Percentiles rank a stretch among this genome's conserved stretches.
phyloP scores from a whole-genome alignment of 1,284 basidiomycete species.

The Vanrija pseudolonga region DNA sequence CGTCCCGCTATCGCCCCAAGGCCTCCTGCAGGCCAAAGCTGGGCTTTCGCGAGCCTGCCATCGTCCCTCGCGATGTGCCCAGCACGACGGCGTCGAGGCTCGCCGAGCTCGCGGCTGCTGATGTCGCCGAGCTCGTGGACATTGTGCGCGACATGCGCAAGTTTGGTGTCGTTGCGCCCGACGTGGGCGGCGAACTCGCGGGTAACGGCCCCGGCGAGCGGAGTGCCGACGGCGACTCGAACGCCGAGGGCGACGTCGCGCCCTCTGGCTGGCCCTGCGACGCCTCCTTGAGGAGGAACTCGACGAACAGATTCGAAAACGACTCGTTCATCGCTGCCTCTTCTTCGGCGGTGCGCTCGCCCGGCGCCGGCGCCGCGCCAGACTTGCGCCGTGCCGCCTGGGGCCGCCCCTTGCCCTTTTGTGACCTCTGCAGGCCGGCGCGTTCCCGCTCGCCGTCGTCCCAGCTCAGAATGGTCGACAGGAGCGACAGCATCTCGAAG shows the following conservation, averaged over 20 bases:
- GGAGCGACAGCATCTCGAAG: constrained; percentile 90
- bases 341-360: constrained; percentile 38
- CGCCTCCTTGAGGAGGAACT: constrained; percentile 88
- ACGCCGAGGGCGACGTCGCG: not conserved
- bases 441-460: constrained; percentile 81
- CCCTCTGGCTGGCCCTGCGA: constrained; percentile 47
- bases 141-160: not conserved
- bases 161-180: constrained; percentile 11
- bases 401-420: constrained; percentile 9
- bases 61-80: not conserved
- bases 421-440: constrained; percentile 72
- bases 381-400: constrained; percentile 54
- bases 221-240: not conserved
- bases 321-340: constrained; percentile 58
- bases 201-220: not conserved
- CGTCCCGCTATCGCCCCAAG: constrained; percentile 3
- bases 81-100: not conserved
- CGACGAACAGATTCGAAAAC: constrained; percentile 91
- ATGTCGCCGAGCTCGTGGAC: not conserved
- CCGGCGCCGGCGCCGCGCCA: constrained; percentile 65
- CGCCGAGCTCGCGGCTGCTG: not conserved
- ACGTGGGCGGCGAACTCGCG: constrained; percentile 1
- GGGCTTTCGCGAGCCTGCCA: not conserved
- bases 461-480: constrained; percentile 88
- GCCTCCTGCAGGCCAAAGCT: constrained; percentile 17